Evolutionary conservation across 1,139 yeast genomes (phyloP).

Genomic region (Magnusiomyces magnusii): DNA sequence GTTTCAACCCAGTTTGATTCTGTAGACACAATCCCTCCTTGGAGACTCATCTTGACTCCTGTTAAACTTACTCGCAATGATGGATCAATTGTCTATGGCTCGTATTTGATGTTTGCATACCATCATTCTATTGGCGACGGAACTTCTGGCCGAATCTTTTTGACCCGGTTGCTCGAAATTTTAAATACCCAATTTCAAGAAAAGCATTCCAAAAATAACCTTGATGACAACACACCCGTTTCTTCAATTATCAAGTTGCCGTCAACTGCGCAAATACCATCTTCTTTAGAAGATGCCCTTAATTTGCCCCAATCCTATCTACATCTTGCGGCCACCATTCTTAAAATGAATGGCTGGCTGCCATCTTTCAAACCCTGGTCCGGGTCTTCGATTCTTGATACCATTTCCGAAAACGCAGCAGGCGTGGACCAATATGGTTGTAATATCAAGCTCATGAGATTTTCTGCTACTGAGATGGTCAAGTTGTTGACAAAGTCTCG

Average conservation of each 20-base stretch:
- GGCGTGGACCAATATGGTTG: not conserved
- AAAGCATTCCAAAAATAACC: too few relatives aligned
- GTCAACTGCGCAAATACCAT: not conserved
- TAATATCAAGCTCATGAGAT: not conserved
- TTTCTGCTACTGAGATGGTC: not conserved
- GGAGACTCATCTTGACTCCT: slow-evolving; percentile 9
- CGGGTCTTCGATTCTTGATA: slow-evolving; percentile 3
- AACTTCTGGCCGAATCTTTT: slow-evolving; percentile 11
- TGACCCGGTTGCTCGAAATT: not conserved
- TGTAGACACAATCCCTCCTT: slow-evolving; percentile 13
- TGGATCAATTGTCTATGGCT: not conserved
- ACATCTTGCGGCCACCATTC: not conserved
- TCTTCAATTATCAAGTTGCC: slow-evolving; percentile 4
- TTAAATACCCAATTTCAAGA: slow-evolving; percentile 1
- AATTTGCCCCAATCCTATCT: slow-evolving; percentile 4
- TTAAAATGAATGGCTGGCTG: not conserved
- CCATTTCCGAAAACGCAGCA: not conserved
- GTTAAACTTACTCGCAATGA: not conserved
- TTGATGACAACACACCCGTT: not conserved
- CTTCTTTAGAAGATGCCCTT: slow-evolving; percentile 7
- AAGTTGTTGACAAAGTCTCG: slow-evolving; percentile 3
- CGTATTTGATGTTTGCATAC: slow-evolving; percentile 4
- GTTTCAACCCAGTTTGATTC: not conserved
- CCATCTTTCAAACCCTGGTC: slow-evolving; percentile 5
- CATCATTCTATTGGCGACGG: slow-evolving; percentile 16